Conservation (phyloP, 805 yeast genomes). For the Nakazawaea siamensis region DNA sequence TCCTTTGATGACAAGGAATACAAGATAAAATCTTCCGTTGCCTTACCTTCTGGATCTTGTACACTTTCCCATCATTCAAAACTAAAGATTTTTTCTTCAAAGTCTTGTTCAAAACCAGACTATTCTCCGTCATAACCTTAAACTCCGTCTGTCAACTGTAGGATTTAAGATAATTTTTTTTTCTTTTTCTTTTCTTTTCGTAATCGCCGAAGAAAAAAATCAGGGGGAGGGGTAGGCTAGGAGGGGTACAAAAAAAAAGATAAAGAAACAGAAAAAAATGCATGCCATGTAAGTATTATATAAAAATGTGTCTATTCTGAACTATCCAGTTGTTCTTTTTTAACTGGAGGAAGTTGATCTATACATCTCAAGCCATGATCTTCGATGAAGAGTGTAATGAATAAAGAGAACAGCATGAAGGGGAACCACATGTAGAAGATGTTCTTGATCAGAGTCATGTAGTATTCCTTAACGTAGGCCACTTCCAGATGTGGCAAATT, state of each 20-base stretch:
- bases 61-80: conserved; percentile 42
- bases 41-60: conserved; percentile 53
- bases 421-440: conserved; percentile 29
- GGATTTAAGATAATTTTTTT: no score
- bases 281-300: no score
- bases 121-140: no score
- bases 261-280: no score
- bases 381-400: conserved; percentile 22
- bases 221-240: no score
- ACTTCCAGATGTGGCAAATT: conserved; percentile 17
- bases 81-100: conserved; percentile 18
- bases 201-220: no score
- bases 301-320: not conserved
- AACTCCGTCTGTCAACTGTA: no score
- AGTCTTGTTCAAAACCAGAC: conserved; percentile 6
- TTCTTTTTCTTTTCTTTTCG: no score
- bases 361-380: conserved; percentile 30
- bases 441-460: conserved; percentile 24
- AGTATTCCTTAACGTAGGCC: conserved; percentile 20
- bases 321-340: not conserved
- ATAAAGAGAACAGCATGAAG: conserved; percentile 25
- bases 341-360: conserved; percentile 18
- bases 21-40: conserved; percentile 53
- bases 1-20: conserved; percentile 57
- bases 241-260: no score